Percentiles rank a stretch among this genome's conserved stretches.
phyloP scores from a whole-genome alignment of 78 protist genomes.

The Ministeria vibrans region DNA sequence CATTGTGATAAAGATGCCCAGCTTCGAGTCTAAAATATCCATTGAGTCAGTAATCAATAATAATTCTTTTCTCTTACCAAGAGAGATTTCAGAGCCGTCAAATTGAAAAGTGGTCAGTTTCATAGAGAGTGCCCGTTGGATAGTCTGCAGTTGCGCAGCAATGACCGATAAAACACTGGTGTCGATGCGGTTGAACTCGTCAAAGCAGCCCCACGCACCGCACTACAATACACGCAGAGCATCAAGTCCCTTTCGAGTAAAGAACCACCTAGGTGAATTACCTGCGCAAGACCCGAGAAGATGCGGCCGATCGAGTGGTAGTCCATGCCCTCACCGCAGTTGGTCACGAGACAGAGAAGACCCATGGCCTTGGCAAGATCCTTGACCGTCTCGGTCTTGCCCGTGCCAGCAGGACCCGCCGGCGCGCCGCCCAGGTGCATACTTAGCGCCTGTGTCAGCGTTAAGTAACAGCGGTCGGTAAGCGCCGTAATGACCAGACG shows the following conservation, averaged over 20 bases:
- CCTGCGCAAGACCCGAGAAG: slow-evolving; percentile 66
- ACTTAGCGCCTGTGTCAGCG: slow-evolving; percentile 77
- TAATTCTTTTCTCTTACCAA: too few species aligned
- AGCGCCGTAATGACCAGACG: slow-evolving; percentile 90
- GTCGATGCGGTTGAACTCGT: slow-evolving; percentile 89
- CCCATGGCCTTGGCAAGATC: slow-evolving; percentile 85
- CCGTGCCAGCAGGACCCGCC: slow-evolving; percentile 95
- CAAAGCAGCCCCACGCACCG: slow-evolving; percentile 96
- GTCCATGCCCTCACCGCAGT: slow-evolving; percentile 88
- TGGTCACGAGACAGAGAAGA: slow-evolving; percentile 63
- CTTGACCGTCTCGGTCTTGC: slow-evolving; percentile 92
- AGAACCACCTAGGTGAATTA: too few species aligned
- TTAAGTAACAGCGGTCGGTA: slow-evolving; percentile 83
- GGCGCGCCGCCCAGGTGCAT: slow-evolving; percentile 84
- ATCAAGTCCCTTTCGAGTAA: too few species aligned
- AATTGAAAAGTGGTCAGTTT: slow-evolving; percentile 29
- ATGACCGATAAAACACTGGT: slow-evolving; percentile 76
- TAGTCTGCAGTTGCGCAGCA: slow-evolving; percentile 66
- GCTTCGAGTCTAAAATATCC: slow-evolving; percentile 31
- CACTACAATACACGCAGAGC: too few species aligned
- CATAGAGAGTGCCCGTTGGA: slow-evolving; percentile 52
- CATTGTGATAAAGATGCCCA: slow-evolving; percentile 76
- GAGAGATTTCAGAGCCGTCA: slow-evolving; percentile 40
- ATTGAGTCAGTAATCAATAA: too few species aligned
- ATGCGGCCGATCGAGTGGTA: slow-evolving; percentile 70